Conservation (phyloP, 2,329 filamentous ascomycete species). For the Claviceps capensis region DNA sequence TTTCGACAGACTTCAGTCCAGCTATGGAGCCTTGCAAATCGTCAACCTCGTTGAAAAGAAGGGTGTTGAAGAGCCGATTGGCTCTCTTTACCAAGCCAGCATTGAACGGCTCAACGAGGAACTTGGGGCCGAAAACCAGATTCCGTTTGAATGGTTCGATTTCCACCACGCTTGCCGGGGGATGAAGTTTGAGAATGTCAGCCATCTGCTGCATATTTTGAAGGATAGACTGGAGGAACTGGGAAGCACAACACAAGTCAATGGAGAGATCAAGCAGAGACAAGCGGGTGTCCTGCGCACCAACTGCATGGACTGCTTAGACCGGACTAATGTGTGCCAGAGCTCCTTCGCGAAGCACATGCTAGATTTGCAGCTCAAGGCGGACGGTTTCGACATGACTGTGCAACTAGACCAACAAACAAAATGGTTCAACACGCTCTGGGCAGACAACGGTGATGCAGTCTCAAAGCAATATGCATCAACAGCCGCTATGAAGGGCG, state of each 20-base stretch:
- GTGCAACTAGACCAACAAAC: constrained; percentile 65
- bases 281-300: constrained; percentile 77
- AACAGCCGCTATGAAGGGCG: constrained; percentile 89
- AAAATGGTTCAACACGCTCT: constrained; percentile 88
- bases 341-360: constrained; percentile 78
- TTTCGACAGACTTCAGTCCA: constrained; percentile 52
- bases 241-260: constrained; percentile 52
- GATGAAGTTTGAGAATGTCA: constrained; percentile 97
- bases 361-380: constrained; percentile 64
- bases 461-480: constrained; percentile 94
- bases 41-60: constrained; percentile 84
- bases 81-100: constrained; percentile 60
- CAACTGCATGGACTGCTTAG: constrained; percentile 97
- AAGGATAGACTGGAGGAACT: constrained; percentile 52
- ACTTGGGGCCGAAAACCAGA: constrained; percentile 27
- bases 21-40: constrained; percentile 66
- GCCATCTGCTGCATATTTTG: constrained; percentile 58
- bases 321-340: constrained; percentile 91
- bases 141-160: constrained; percentile 84
- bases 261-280: constrained; percentile 26
- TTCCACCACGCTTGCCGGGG: constrained; percentile 86
- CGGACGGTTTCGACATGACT: constrained; percentile 63
- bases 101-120: constrained; percentile 53
- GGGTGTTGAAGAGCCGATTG: constrained; percentile 67
- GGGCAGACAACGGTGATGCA: constrained; percentile 95